phyloP scores from a whole-genome alignment of 1,284 basidiomycete genomes.

The Austroboletus niveus region DNA sequence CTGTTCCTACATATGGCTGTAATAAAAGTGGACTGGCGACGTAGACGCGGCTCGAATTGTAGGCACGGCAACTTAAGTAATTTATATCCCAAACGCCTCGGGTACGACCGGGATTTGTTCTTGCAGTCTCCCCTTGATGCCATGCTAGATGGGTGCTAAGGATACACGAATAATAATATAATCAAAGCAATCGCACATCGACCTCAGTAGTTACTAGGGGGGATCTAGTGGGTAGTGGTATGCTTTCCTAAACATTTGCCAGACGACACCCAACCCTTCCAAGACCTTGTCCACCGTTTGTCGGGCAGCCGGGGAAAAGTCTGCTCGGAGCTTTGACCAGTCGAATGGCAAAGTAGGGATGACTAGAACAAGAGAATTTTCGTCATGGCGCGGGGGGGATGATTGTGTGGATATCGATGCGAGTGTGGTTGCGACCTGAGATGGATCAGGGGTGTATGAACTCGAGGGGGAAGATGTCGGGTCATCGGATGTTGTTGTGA shows the following conservation, averaged over 20 bases:
- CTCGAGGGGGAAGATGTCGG: conserved; percentile 2
- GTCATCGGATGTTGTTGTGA: conserved; percentile 6
- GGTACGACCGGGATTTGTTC: neutral
- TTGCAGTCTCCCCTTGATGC: conserved; percentile 4
- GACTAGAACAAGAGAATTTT: conserved; percentile 15
- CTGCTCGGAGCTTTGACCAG: conserved; percentile 26
- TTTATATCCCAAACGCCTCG: too few species aligned
- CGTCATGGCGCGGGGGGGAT: conserved; percentile 10
- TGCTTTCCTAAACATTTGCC: conserved; percentile 45
- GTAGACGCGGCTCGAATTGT: too few species aligned
- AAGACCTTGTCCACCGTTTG: conserved; percentile 34
- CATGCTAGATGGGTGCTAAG: neutral
- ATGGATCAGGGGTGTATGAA: conserved; percentile 7
- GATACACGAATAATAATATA: conserved; percentile 16
- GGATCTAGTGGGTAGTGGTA: conserved; percentile 61
- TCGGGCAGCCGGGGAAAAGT: conserved; percentile 26
- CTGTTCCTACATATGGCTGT: too few species aligned
- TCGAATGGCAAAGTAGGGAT: conserved; percentile 23
- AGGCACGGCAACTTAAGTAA: too few species aligned
- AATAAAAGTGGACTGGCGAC: too few species aligned
- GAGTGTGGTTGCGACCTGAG: conserved; percentile 7
- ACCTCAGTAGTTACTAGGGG: conserved; percentile 25
- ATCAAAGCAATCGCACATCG: conserved; percentile 7
- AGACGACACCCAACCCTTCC: conserved; percentile 41
- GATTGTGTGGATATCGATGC: conserved; percentile 15